phyloP scores from a whole-genome alignment of 345 rosid species.

The Psidium guajava region DNA sequence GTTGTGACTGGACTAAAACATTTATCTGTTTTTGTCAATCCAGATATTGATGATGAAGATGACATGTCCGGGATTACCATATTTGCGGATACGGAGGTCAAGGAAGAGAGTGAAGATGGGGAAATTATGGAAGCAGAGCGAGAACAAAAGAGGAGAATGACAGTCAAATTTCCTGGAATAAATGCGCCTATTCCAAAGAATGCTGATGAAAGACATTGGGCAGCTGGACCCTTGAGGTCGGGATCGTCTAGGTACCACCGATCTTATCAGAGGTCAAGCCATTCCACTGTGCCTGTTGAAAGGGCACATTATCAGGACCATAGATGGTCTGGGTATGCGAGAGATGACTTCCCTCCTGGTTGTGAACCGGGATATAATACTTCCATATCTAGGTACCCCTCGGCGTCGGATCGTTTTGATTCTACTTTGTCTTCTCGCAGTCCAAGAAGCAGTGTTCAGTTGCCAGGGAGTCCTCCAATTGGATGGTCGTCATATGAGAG shows the following conservation, averaged over 20 bases:
- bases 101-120: conserved; percentile 56
- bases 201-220: conserved; percentile 67
- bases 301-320: conserved; percentile 30
- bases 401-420: conserved; percentile 16
- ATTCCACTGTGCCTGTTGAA: conserved; percentile 20
- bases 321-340: conserved; percentile 23
- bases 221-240: conserved; percentile 23
- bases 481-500: conserved; percentile 30
- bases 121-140: conserved; percentile 36
- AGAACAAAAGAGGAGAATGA: conserved; percentile 27
- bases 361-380: conserved; percentile 24
- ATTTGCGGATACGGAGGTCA: conserved; percentile 45
- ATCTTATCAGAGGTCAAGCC: conserved; percentile 12
- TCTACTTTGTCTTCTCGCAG: conserved; percentile 6
- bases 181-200: conserved; percentile 76
- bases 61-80: conserved; percentile 72
- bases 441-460: conserved; percentile 9
- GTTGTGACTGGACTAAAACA: background rate
- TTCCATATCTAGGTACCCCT: conserved; percentile 19
- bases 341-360: conserved; percentile 50
- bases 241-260: conserved; percentile 25
- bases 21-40: conserved; percentile 2
- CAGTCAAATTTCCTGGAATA: conserved; percentile 68
- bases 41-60: conserved; percentile 50
- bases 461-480: conserved; percentile 6